Base-by-base conservation (phyloP, 805 yeast species). In the Maudiozyma saulgeensis region DNA sequence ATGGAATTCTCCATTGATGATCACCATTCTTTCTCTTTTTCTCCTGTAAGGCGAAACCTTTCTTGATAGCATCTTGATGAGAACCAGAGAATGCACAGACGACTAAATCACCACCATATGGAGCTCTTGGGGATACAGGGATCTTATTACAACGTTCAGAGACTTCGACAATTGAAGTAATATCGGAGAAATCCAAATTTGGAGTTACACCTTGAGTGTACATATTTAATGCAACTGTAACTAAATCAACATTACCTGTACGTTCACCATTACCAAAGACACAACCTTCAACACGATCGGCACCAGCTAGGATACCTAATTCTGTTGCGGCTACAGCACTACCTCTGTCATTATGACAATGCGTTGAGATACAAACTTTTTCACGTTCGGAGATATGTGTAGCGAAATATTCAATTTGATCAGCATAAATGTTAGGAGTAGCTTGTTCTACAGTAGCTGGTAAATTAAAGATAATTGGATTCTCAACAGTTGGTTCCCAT, bases 271-370 rank as follows among this genome's bases (percentile, higher is more conserved):
- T 85, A 46, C 93, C 95, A 58, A 85, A 85, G 44, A 85, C 68
- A 69, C 91, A 85, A 21, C 95, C 95, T 68, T 85, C 95, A 25
- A 85, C 85, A 66, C 95, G 78, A 64, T 85, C 88, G n/a, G 88
- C 95, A 48, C 95, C 95, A 2, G 88, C 95, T 67, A 85, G 60
- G 60, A 80, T 82, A 43, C 86, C 95, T 49, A 85, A 75, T 67
- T 85, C 95, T 3, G 89, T 83, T 35, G 93, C 93, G 11, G 91
- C 93, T n/a, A 85, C 90, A 13, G 86, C 90, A 64, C 91, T 84
- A 21, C 95, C 95, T 60, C 95, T 76, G 68, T 85, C 93, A 57
- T 85, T 85, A 68, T 85, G 95, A 32, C 88, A 86, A 65, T 85
- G 95, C 49, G 86, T 75, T 13, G 93, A 84, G 46, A 85, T 77